These are phyloP conservation scores for Parastagonospora avenae DNA, from an alignment of 2,329 filamentous ascomycete genomes.

Conservation along the genomic window DNA sequence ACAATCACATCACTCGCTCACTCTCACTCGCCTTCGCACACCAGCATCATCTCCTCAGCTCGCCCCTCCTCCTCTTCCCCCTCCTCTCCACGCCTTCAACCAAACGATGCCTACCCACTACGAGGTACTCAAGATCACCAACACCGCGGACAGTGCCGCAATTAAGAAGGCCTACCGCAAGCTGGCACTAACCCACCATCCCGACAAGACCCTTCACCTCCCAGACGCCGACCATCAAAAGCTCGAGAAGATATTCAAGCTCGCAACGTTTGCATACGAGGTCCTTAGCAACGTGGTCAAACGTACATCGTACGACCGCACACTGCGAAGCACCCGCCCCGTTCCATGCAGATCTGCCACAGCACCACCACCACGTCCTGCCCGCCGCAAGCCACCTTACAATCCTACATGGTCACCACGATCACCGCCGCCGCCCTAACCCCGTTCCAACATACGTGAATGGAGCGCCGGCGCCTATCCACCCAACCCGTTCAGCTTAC, in stretches of 20 bases:
- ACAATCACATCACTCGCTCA: no score
- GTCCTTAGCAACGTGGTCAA: background rate
- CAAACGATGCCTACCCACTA: slow-evolving; percentile 2
- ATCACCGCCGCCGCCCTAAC: no score
- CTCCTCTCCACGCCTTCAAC: background rate
- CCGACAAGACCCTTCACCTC: slow-evolving; percentile 12
- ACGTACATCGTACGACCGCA: background rate
- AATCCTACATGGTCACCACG: background rate
- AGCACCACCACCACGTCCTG: background rate
- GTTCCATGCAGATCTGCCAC: no score
- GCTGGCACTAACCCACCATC: slow-evolving; percentile 5
- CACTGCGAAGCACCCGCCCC: background rate
- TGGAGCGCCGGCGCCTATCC: no score
- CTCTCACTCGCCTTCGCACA: no score
- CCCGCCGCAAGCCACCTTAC: background rate
- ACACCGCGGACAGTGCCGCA: background rate
- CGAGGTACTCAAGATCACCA: background rate
- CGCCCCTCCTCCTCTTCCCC: no score
- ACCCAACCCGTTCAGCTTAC: background rate
- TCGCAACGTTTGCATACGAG: background rate
- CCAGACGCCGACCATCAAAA: background rate
- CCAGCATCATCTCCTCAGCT: no score
- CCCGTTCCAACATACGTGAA: no score
- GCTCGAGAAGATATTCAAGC: background rate
- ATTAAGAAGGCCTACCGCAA: slow-evolving; percentile 9